Percentiles rank a stretch among this genome's conserved stretches.
These are phyloP conservation scores for Limnomonas spitsbergensis DNA, from an alignment of 139 green algal genomes.

Conservation along the genomic window DNA sequence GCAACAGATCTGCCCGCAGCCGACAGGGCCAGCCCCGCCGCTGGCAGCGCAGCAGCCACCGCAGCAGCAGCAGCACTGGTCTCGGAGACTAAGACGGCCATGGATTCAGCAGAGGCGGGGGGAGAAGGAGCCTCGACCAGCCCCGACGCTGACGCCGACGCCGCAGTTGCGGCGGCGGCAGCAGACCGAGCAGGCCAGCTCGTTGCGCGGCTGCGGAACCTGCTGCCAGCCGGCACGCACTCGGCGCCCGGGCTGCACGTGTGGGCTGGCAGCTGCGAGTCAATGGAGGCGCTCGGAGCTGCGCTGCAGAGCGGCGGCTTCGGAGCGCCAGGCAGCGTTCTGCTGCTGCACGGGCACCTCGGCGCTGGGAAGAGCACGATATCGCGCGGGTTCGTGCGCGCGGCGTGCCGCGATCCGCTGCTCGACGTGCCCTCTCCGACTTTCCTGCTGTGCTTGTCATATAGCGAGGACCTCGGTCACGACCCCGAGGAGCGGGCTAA, in stretches of 20 bases:
- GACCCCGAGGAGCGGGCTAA: background rate
- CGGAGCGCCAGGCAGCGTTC: slow-evolving; percentile 2
- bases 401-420: slow-evolving; percentile 28
- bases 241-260: slow-evolving; percentile 11
- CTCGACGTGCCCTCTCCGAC: slow-evolving; percentile 52
- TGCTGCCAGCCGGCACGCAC: slow-evolving; percentile 9
- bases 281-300: slow-evolving; percentile 27
- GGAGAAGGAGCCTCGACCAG: too few relatives aligned
- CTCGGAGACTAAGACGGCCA: too few relatives aligned
- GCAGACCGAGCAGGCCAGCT: background rate
- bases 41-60: too few relatives aligned
- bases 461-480: slow-evolving; percentile 26
- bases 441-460: slow-evolving; percentile 51
- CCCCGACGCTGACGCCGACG: too few relatives aligned
- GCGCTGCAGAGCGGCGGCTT: slow-evolving; percentile 21
- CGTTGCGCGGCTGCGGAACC: slow-evolving; percentile 13
- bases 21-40: too few relatives aligned
- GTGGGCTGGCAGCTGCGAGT: background rate
- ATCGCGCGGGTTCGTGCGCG: slow-evolving; percentile 40
- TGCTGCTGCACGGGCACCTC: slow-evolving; percentile 45
- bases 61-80: too few relatives aligned
- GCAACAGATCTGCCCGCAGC: too few relatives aligned
- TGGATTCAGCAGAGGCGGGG: too few relatives aligned
- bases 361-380: slow-evolving; percentile 50
- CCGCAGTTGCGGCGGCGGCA: background rate